Conservation (phyloP, 2,329 filamentous ascomycete genomes). For the Leptographium flavum region DNA sequence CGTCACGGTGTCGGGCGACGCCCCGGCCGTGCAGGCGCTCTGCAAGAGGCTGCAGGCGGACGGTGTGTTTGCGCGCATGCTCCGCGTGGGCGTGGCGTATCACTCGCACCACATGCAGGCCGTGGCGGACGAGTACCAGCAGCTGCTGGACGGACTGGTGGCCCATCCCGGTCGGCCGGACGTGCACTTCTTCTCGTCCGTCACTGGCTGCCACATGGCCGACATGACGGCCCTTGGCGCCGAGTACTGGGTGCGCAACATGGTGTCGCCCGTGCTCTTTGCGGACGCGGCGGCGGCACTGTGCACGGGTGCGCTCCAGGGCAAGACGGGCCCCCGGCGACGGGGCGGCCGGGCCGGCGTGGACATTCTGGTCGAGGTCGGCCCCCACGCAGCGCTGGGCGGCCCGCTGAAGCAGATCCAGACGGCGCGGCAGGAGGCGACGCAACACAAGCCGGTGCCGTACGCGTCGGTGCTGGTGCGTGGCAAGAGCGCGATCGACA, state of each 20-base stretch:
- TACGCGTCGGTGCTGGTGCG: conserved; percentile 6
- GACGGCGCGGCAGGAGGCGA: conserved; percentile 1
- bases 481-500: conserved; percentile 9
- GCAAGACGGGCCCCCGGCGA: conserved; percentile 1
- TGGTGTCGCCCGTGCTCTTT: conserved; percentile 15
- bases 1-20: conserved; percentile 21
- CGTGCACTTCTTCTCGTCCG: conserved; percentile 9
- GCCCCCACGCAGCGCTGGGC: conserved; percentile 14
- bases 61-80: conserved; percentile 11
- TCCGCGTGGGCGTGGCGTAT: conserved; percentile 18
- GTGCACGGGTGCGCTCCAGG: neutral
- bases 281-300: conserved; percentile 7
- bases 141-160: conserved; percentile 8
- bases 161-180: neutral
- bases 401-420: conserved; percentile 14
- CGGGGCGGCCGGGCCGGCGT: too few relatives aligned
- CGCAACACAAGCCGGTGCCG: neutral
- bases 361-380: conserved; percentile 14
- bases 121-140: conserved; percentile 10
- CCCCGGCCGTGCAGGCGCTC: conserved; percentile 6
- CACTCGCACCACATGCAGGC: conserved; percentile 18
- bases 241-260: conserved; percentile 16
- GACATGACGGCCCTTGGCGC: conserved; percentile 6
- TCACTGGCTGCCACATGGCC: conserved; percentile 7
- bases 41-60: neutral